Conservation (phyloP, 257 asterid genomes). For the Salvia rosmarinus region DNA sequence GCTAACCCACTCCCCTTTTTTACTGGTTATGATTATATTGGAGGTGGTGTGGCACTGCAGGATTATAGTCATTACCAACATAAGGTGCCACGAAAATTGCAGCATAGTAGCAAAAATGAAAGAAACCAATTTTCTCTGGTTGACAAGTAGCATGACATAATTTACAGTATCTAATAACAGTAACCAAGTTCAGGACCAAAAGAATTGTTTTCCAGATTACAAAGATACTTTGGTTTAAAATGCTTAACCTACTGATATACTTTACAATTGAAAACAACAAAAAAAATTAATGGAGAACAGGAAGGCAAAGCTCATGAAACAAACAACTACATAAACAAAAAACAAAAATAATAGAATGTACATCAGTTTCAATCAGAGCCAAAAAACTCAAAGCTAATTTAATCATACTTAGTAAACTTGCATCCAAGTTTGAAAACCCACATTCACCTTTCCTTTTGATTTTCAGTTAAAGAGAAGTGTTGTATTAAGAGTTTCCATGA, state of each 20-base stretch:
- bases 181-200: constrained; percentile 8
- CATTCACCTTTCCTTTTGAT: constrained; percentile 4
- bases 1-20: neutral
- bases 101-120: neutral
- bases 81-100: constrained; percentile 1
- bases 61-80: neutral
- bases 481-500: too few species aligned
- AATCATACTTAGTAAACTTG: constrained; percentile 12
- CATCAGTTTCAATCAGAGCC: constrained; percentile 11
- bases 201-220: neutral
- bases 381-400: constrained; percentile 3
- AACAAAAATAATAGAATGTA: neutral
- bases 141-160: neutral
- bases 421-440: constrained; percentile 13
- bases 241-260: neutral
- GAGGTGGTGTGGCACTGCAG: neutral
- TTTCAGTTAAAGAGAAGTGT: neutral
- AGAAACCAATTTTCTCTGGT: constrained; percentile 11
- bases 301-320: constrained; percentile 11
- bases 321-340: neutral
- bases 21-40: neutral
- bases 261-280: constrained; percentile 1
- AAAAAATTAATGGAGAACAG: neutral
- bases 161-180: constrained; percentile 8
- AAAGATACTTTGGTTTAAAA: neutral